Evolutionary conservation across 805 yeast genomes (phyloP).

Genomic region (Brettanomyces bruxellensis): DNA sequence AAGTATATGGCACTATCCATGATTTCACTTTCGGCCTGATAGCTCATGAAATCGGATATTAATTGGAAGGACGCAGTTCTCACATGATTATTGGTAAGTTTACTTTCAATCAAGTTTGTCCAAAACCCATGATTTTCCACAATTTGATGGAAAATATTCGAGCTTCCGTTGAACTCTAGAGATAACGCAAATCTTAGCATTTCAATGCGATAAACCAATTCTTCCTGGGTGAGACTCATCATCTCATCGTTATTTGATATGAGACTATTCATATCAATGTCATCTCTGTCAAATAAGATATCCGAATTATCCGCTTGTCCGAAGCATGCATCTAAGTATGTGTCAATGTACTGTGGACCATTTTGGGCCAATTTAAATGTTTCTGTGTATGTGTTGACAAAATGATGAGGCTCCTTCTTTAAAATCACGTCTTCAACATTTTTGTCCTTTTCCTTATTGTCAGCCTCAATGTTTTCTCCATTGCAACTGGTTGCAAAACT

Average conservation of each 20-base stretch:
- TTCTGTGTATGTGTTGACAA: background rate
- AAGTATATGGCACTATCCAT: background rate
- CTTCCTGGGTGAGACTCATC: background rate
- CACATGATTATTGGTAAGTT: background rate
- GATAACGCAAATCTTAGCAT: background rate
- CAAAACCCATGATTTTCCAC: background rate
- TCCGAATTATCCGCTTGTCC: conserved; percentile 6
- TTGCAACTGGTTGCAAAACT: background rate
- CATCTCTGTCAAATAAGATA: background rate
- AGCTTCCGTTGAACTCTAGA: background rate
- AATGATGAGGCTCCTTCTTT: background rate
- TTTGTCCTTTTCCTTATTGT: too few relatives aligned
- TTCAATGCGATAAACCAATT: background rate
- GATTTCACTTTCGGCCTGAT: background rate
- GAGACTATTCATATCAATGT: background rate
- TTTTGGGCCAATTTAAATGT: background rate
- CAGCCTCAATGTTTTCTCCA: background rate
- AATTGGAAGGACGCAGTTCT: background rate
- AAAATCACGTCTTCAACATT: background rate
- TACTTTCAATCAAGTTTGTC: background rate
- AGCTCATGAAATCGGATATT: background rate
- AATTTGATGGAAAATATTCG: background rate
- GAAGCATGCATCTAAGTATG: conserved; percentile 3
- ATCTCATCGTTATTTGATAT: background rate
- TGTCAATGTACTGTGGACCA: background rate